Base-by-base conservation (phyloP, 768 basidiomycete species). In the Podaxis sp. region DNA sequence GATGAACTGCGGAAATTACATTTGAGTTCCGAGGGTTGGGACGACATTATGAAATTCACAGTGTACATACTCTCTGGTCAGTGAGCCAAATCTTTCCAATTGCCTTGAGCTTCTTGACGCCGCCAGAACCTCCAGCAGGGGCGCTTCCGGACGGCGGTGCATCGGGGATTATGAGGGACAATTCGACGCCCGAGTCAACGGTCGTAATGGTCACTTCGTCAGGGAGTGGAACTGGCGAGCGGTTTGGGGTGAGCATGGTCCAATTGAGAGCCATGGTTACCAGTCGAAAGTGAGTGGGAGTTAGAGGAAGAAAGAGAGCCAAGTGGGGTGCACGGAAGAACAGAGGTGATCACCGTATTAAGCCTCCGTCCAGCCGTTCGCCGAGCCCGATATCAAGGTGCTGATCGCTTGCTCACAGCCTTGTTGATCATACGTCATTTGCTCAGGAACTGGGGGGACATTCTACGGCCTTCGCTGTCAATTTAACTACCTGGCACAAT, bases 401-500 rank as follows among this genome's bases (percentile, higher is more conserved):
- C 21, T 54, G 42, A 14, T 46, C 42, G 11, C 14, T 5, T 28
- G n/a, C 11, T 11, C 55, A 57, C 55, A 57, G 55, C 55, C 55
- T 36, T 32, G 6, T 32, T 46, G n/a, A 23, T 28, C 18, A 32
- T 28, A 32, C 25, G 25, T 60, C 46, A 60, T 38, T 21, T 5
- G 32, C 32, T 6, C 38, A 3, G 6, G 6, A 35, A 16, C 28
- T 5, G 7, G n/a, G 7, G n/a, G 13, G 27, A 16, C 21, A 21
- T 18, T 35, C 28, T 37, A 50, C 13, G n/a, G 47, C 6, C 32
- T 32, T 32, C 23, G 23, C 2, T 23, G 23, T 23, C 23, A 23
- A 9, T 14, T 77, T 73, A 86, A 84, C 83, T 86, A 84, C 87
- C 87, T 91, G 77, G 89, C 89, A 87, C 89, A 90, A 91, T 90